A percentile compares a stretch with the other conserved stretches of the same genome.
Evolutionary conservation across 768 basidiomycete genomes (phyloP).

Genomic region (Tremella mesenterica): DNA sequence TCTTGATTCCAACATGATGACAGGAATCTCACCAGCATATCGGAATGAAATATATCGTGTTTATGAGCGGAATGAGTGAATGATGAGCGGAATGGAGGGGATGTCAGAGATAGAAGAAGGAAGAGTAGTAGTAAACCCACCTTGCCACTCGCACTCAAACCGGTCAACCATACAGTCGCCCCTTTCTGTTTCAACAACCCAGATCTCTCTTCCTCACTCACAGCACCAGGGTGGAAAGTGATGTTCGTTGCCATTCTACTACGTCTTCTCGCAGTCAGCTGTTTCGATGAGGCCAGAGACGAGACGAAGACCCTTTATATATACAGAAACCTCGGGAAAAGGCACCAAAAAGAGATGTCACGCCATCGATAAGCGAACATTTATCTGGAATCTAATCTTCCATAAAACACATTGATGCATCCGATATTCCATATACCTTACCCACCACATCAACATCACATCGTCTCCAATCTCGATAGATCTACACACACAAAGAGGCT

Average conservation of each 20-base stretch:
- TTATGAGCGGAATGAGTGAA: neutral
- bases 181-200: conserved; percentile 68
- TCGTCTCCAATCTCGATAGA: too few relatives aligned
- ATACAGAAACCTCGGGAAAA: too few relatives aligned
- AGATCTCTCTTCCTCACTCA: conserved; percentile 59
- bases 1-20: too few relatives aligned
- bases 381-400: too few relatives aligned
- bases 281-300: too few relatives aligned
- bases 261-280: neutral
- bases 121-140: conserved; percentile 50
- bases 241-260: conserved; percentile 46
- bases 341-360: too few relatives aligned
- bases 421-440: neutral
- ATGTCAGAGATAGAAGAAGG: neutral
- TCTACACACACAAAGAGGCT: too few relatives aligned
- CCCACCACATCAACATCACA: neutral
- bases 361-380: too few relatives aligned
- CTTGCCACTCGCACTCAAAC: conserved; percentile 90
- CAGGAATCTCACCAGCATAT: too few relatives aligned
- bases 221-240: conserved; percentile 52
- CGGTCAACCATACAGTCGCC: conserved; percentile 91
- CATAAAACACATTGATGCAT: neutral
- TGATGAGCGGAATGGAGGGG: neutral
- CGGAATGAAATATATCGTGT: too few relatives aligned
- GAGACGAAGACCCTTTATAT: too few relatives aligned